Evolutionary conservation across 225 moss, liverwort and hornwort genomes (phyloP).

Genomic region (Marchantia polymorpha): DNA sequence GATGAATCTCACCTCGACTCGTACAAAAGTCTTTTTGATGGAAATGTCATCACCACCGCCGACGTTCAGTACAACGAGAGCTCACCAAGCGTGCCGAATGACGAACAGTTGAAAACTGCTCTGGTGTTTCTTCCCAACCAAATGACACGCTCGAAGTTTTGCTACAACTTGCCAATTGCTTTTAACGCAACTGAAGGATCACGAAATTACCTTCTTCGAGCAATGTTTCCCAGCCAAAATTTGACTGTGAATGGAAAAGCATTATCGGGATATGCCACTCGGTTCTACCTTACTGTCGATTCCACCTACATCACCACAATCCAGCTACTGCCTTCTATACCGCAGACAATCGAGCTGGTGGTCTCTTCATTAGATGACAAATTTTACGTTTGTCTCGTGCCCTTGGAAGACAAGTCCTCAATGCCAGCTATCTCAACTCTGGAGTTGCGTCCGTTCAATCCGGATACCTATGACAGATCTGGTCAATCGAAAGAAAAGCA

Average conservation of each 20-base stretch:
- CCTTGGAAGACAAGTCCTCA: slow-evolving; percentile 14
- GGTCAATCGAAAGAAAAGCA: no score
- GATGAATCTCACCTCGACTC: not conserved
- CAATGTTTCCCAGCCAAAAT: not conserved
- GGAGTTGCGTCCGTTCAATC: not conserved
- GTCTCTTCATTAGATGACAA: not conserved
- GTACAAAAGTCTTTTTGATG: not conserved
- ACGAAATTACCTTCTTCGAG: not conserved
- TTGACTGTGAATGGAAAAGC: not conserved
- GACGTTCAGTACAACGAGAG: not conserved
- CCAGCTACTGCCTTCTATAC: not conserved
- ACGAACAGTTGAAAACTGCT: not conserved
- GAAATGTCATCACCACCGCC: not conserved
- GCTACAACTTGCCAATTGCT: not conserved
- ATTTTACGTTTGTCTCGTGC: slow-evolving; percentile 4
- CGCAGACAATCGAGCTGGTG: slow-evolving; percentile 1
- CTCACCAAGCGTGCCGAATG: not conserved
- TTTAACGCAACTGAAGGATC: not conserved
- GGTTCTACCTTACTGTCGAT: slow-evolving; percentile 6
- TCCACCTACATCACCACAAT: slow-evolving; percentile 7
- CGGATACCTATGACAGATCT: not conserved
- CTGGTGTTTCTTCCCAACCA: not conserved
- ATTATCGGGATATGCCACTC: not conserved
- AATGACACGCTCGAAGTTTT: not conserved
- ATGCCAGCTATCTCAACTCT: slow-evolving; percentile 19